Evolutionary conservation across 345 rosid species (phyloP).

Genomic region (Camelina neglecta): DNA sequence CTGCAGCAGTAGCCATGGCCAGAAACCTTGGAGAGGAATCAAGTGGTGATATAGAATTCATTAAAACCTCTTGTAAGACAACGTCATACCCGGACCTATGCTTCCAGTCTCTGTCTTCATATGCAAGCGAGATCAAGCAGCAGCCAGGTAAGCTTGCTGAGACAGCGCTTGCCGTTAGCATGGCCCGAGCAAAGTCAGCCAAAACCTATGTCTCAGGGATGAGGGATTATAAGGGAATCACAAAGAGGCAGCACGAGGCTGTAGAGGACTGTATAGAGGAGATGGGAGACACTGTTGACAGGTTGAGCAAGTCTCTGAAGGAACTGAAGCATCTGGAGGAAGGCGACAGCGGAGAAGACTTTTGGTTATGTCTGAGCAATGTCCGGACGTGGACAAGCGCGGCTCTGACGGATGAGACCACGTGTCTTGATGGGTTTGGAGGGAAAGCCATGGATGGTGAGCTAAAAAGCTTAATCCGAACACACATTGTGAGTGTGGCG

Average conservation of each 20-base stretch:
- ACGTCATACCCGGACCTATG: constrained; percentile 72
- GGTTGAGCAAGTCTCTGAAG: constrained; percentile 61
- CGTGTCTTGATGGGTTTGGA: constrained; percentile 86
- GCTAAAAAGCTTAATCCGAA: constrained; percentile 59
- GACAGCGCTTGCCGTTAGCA: constrained; percentile 78
- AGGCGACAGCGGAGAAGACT: constrained; percentile 57
- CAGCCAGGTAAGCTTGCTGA: constrained; percentile 66
- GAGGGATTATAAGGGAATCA: constrained; percentile 59
- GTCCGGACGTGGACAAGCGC: constrained; percentile 98
- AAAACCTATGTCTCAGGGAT: constrained; percentile 58
- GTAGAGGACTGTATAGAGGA: constrained; percentile 75
- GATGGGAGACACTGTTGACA: constrained; percentile 76
- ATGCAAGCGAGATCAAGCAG: constrained; percentile 60
- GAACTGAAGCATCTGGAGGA: constrained; percentile 65
- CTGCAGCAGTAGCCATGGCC: constrained; percentile 41
- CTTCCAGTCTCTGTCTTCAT: constrained; percentile 63
- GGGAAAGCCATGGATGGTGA: constrained; percentile 71
- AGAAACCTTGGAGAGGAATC: constrained; percentile 44
- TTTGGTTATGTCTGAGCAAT: constrained; percentile 76
- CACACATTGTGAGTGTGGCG: constrained; percentile 63
- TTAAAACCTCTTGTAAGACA: constrained; percentile 63
- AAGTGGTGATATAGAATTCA: constrained; percentile 47
- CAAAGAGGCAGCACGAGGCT: constrained; percentile 63
- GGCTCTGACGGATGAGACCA: constrained; percentile 87
- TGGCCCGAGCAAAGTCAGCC: constrained; percentile 60